phyloP scores from a whole-genome alignment of 306 rosid genomes.

The Cajanus cajan region DNA sequence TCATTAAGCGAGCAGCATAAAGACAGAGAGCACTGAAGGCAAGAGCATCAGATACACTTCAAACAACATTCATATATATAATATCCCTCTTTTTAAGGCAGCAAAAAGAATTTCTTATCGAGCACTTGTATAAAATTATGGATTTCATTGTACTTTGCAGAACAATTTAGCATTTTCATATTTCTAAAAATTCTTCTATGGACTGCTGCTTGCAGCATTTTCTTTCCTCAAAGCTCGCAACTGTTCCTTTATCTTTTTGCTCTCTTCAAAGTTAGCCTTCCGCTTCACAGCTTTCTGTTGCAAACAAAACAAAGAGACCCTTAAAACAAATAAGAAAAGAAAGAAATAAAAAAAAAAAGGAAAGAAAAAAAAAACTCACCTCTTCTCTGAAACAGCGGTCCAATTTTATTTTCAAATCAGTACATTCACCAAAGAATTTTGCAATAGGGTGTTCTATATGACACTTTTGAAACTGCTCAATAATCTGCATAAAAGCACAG shows the following conservation, averaged over 20 bases:
- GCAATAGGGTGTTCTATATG: conserved; percentile 74
- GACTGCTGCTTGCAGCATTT: conserved; percentile 43
- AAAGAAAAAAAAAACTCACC: conserved; percentile 44
- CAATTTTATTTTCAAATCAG: conserved; percentile 82
- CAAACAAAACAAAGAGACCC: conserved; percentile 10
- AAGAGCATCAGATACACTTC: neutral
- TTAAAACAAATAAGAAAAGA: neutral
- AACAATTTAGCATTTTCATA: neutral
- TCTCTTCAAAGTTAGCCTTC: conserved; percentile 88
- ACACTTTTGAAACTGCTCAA: conserved; percentile 82
- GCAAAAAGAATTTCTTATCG: neutral
- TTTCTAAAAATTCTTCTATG: conserved; percentile 36
- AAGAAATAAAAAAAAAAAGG: neutral
- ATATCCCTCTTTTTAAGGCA: neutral
- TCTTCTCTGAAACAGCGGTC: conserved; percentile 92
- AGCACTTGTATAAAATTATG: neutral
- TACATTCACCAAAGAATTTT: conserved; percentile 88
- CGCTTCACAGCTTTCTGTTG: conserved; percentile 90
- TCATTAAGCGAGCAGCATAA: neutral
- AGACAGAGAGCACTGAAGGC: neutral
- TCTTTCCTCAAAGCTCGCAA: conserved; percentile 71
- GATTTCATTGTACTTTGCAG: neutral
- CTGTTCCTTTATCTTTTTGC: conserved; percentile 75
- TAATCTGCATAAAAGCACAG: conserved; percentile 46
- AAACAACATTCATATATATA: neutral